Conservation (phyloP, 768 basidiomycete genomes). For the Gyrodon lividus region DNA sequence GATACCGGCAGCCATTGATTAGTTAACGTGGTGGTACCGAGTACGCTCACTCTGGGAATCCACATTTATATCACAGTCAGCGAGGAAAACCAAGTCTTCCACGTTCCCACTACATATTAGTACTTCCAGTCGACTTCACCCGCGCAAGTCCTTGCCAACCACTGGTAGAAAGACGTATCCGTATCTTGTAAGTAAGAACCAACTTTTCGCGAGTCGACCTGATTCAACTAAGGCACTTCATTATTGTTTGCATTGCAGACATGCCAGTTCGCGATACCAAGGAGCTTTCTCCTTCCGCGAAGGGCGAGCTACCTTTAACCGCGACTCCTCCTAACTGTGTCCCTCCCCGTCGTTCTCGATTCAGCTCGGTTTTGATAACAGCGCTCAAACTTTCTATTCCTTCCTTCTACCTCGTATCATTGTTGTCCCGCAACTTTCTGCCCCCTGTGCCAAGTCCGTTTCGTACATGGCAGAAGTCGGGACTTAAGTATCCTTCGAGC, state of each 20-base stretch:
- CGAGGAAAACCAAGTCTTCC: too few relatives aligned
- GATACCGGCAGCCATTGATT: too few relatives aligned
- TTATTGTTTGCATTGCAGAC: neutral
- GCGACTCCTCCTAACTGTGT: neutral
- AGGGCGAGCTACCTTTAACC: slow-evolving; percentile 20
- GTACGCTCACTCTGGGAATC: too few relatives aligned
- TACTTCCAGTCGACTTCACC: too few relatives aligned
- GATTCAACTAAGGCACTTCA: too few relatives aligned
- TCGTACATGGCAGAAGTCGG: neutral
- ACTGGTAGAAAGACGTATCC: too few relatives aligned
- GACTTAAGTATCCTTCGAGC: slow-evolving; percentile 2
- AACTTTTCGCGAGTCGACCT: too few relatives aligned
- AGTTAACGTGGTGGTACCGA: too few relatives aligned
- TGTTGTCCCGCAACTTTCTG: slow-evolving; percentile 12
- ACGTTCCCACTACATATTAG: too few relatives aligned
- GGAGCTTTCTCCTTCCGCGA: slow-evolving; percentile 12
- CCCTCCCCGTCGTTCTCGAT: slow-evolving; percentile 1
- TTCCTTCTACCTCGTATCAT: slow-evolving; percentile 18
- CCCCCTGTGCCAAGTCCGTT: neutral
- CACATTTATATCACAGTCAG: too few relatives aligned
- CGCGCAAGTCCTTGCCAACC: too few relatives aligned
- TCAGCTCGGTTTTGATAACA: slow-evolving; percentile 3
- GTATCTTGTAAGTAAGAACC: too few relatives aligned
- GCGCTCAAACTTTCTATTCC: slow-evolving; percentile 20
- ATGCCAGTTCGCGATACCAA: slow-evolving; percentile 14